Conservation (phyloP, 108 stramenopile species). For the Fragilaria crotonensis region DNA sequence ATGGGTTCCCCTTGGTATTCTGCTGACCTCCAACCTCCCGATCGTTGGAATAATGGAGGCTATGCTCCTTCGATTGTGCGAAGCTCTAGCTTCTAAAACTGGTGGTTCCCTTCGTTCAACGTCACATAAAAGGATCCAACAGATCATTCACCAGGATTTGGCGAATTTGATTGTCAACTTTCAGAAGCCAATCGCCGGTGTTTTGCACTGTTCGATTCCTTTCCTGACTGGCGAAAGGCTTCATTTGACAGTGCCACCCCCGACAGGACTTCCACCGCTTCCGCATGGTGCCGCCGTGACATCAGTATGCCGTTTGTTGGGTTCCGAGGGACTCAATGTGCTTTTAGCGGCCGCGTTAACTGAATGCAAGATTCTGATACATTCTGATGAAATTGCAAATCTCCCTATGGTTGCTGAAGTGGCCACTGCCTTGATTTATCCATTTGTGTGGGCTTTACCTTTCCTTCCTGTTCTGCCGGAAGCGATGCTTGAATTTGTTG, state of each 20-base stretch:
- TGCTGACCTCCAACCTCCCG: conserved; percentile 61
- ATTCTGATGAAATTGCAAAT: conserved; percentile 74
- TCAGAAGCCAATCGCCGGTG: conserved; percentile 70
- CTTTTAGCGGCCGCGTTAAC: conserved; percentile 74
- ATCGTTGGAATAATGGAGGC: conserved; percentile 78
- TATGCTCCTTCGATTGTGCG: conserved; percentile 68
- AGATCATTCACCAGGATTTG: conserved; percentile 45
- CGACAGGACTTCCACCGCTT: conserved; percentile 59
- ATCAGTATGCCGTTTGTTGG: conserved; percentile 68
- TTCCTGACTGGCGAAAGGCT: conserved; percentile 71
- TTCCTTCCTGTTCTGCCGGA: conserved; percentile 78
- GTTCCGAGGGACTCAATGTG: conserved; percentile 70
- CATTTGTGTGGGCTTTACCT: conserved; percentile 79
- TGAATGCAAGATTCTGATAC: conserved; percentile 78
- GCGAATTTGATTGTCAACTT: conserved; percentile 65
- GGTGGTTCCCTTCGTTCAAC: not conserved
- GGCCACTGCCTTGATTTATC: conserved; percentile 75
- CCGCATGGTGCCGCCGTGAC: conserved; percentile 71
- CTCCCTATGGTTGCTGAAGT: conserved; percentile 84
- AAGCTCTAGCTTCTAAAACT: conserved; percentile 41
- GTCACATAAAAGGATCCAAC: not conserved
- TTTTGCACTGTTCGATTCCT: conserved; percentile 80
- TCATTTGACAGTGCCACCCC: conserved; percentile 58
- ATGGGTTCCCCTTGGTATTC: conserved; percentile 82
- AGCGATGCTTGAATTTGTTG: conserved; percentile 78